A percentile compares a stretch with the other conserved stretches of the same genome.
Evolutionary conservation across 176 grass and related monocot species (phyloP).

Genomic region (sorghum (Sorghum bicolor)): DNA sequence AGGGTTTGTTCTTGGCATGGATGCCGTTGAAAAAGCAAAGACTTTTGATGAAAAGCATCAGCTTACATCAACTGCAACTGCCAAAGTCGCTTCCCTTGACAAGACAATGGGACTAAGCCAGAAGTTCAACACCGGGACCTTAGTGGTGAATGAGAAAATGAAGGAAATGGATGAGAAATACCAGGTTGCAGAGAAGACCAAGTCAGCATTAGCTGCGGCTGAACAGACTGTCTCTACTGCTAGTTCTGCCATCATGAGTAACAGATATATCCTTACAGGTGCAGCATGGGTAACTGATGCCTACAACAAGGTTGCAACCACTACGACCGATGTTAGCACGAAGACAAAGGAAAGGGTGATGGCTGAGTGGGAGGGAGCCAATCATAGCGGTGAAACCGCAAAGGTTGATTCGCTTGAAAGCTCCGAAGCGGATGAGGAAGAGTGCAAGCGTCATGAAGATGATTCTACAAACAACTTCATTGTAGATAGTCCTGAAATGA

Average conservation of each 20-base stretch:
- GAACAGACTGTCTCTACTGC: slow-evolving; percentile 76
- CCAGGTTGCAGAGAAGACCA: slow-evolving; percentile 90
- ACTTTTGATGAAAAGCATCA: slow-evolving; percentile 69
- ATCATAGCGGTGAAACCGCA: slow-evolving; percentile 7
- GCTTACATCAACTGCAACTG: slow-evolving; percentile 62
- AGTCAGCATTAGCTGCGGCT: slow-evolving; percentile 58
- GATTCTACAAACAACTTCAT: not conserved
- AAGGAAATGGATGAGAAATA: slow-evolving; percentile 88
- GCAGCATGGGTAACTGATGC: slow-evolving; percentile 74
- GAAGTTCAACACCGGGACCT: slow-evolving; percentile 55
- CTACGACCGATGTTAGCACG: slow-evolving; percentile 27
- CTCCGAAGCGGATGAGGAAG: not conserved
- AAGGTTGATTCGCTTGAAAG: not conserved
- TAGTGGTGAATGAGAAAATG: slow-evolving; percentile 74
- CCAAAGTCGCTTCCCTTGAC: slow-evolving; percentile 62
- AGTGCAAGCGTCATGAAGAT: slow-evolving; percentile 26
- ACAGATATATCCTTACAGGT: slow-evolving; percentile 64
- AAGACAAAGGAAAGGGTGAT: slow-evolving; percentile 49
- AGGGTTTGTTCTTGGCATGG: slow-evolving; percentile 74
- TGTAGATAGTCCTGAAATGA: slow-evolving; percentile 6
- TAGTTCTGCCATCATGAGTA: slow-evolving; percentile 66
- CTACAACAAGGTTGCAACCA: slow-evolving; percentile 67
- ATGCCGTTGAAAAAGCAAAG: slow-evolving; percentile 76
- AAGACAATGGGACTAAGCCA: slow-evolving; percentile 68
- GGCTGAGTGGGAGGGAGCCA: slow-evolving; percentile 33